phyloP scores from a whole-genome alignment of 306 rosid species.

The Oemleria cerasiformis region DNA sequence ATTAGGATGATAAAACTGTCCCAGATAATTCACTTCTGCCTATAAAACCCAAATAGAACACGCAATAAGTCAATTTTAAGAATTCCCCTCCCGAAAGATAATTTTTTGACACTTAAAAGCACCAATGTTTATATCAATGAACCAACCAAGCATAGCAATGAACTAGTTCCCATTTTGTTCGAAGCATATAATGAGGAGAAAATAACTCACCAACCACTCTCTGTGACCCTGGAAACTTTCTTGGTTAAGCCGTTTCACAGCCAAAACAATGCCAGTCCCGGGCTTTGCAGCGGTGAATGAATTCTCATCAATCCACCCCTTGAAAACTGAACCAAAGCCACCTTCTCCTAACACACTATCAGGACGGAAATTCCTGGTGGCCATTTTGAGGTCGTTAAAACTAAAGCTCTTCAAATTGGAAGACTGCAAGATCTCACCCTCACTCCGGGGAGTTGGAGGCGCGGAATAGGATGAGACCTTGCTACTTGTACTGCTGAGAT shows the following conservation, averaged over 20 bases:
- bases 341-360: conserved; percentile 60
- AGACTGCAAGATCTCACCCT: conserved; percentile 53
- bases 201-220: conserved; percentile 53
- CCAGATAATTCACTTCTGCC: conserved; percentile 57
- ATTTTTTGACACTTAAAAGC: background rate
- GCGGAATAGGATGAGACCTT: conserved; percentile 38
- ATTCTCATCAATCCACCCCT: conserved; percentile 56
- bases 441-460: conserved; percentile 46
- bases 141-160: background rate
- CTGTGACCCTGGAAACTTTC: conserved; percentile 52
- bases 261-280: conserved; percentile 49
- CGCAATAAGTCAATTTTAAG: conserved; percentile 7
- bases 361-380: conserved; percentile 51
- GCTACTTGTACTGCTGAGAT: conserved; percentile 36
- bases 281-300: conserved; percentile 48
- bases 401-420: conserved; percentile 46
- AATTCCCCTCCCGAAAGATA: background rate
- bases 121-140: background rate
- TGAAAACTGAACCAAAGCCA: conserved; percentile 51
- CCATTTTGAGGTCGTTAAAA: conserved; percentile 38
- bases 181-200: background rate
- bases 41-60: conserved; percentile 13
- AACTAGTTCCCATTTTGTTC: background rate
- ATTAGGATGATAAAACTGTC: conserved; percentile 44
- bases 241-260: conserved; percentile 47